Evolutionary conservation across 495 filamentous ascomycete species (phyloP), one percentile per base, ranked within the genome.

Genomic region (Letharia lupina): DNA sequence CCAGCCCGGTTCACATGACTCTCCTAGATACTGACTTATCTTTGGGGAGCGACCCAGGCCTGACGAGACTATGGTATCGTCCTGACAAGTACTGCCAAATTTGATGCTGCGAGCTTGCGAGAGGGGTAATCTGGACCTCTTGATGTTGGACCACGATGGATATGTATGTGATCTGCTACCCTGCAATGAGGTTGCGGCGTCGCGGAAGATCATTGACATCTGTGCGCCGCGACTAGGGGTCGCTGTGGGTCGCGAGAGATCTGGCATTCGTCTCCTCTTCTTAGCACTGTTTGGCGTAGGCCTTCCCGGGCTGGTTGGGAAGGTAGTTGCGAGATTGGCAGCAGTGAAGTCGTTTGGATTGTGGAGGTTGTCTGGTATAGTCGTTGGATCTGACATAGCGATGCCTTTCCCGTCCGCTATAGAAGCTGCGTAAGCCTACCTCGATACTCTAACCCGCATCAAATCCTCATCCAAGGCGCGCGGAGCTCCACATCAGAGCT

Each of bases 171-270:
- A 41, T 33, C 33, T 33, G 35, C 56, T 57, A 23, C 33, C n/a
- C 18, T 67, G 62, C 40, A 68, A 61, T 48, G 47, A 60, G 13
- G 45, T 60, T 44, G 69, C 63, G 44, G 68, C 66, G 52, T 68
- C 64, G 28, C 63, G 68, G 39, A 70, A 72, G n/a, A 70, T 63
- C 40, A 35, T 63, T n/a, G 68, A 70, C 56, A 70, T 70, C 58
- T 60, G 70, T 31, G 61, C 64, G 16, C 45, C 42, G 58, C 66
- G 66, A 59, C 70, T 57, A 10, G 64, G 63, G 56, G 60, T 66
- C n/a, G 66, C 47, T n/a, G 40, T 48, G 28, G 66, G 44, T 31
- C 70, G 62, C 18, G 62, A 66, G 20, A 72, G 68, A 37, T 70
- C 47, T 37, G 65, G 68, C 42, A 58, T 35, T 35, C 37, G 60